These are phyloP conservation scores for Carnegiea gigantea DNA, from an alignment of 179 eudicot species.

Conservation along the genomic window DNA sequence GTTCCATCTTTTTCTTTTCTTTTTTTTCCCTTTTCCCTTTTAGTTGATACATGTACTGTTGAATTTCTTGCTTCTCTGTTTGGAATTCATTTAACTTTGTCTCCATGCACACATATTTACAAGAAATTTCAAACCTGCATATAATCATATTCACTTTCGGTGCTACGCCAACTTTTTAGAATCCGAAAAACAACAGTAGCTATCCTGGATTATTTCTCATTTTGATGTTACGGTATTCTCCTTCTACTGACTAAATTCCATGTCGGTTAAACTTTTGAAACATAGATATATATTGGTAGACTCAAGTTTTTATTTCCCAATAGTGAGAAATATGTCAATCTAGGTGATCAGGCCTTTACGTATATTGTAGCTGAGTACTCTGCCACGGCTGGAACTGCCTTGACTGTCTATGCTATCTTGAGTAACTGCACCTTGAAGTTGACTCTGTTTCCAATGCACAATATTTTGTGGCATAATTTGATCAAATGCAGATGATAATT, in stretches of 20 bases:
- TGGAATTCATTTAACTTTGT: neutral
- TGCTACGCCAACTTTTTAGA: neutral
- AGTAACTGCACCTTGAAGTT: neutral
- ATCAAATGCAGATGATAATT: neutral
- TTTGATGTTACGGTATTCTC: neutral
- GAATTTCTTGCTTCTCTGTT: neutral
- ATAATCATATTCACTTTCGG: neutral
- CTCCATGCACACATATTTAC: neutral
- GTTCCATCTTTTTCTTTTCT: neutral
- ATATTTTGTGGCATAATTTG: neutral
- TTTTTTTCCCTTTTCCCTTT: neutral
- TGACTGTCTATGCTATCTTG: conserved; percentile 1
- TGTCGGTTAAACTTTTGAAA: neutral
- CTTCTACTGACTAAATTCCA: neutral
- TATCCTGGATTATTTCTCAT: neutral
- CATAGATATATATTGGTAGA: neutral
- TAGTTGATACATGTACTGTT: neutral
- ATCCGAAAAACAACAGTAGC: neutral
- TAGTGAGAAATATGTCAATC: neutral
- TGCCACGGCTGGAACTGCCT: neutral
- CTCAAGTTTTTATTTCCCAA: neutral
- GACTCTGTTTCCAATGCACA: neutral
- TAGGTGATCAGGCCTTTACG: neutral
- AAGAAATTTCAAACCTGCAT: neutral
- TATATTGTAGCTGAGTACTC: conserved; percentile 2